These are phyloP conservation scores for Mucor mucedo DNA, from an alignment of 371 early-diverging fungal species.

Conservation along the genomic window DNA sequence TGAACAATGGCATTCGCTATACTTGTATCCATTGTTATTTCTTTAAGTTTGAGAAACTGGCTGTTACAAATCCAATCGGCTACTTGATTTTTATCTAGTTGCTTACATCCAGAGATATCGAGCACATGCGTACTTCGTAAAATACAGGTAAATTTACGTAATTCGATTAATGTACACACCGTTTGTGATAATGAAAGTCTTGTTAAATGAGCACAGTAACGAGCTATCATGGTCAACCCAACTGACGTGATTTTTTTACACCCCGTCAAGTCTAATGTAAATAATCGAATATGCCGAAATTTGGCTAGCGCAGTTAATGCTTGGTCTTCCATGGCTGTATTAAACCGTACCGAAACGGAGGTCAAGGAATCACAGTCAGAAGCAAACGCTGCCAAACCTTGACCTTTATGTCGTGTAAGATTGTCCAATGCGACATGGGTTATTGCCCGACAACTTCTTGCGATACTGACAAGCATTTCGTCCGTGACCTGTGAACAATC, in stretches of 20 bases:
- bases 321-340: conserved; percentile 30
- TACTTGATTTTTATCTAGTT: not conserved
- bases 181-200: conserved; percentile 20
- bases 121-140: not conserved
- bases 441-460: conserved; percentile 29
- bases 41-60: not conserved
- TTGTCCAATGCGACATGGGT: conserved; percentile 26
- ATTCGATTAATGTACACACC: not conserved
- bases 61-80: conserved; percentile 21
- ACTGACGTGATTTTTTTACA: conserved; percentile 29
- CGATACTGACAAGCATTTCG: conserved; percentile 34
- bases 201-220: conserved; percentile 20
- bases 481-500: conserved; percentile 36
- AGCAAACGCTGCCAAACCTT: conserved; percentile 39
- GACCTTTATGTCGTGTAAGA: conserved; percentile 21
- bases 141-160: conserved; percentile 14
- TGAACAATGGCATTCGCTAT: conserved; percentile 1
- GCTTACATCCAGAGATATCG: conserved; percentile 15
- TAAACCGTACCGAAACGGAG: conserved; percentile 28
- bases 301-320: conserved; percentile 39
- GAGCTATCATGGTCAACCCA: conserved; percentile 29
- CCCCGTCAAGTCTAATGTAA: conserved; percentile 37
- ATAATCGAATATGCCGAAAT: conserved; percentile 34
- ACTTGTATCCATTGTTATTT: conserved; percentile 7
- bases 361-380: conserved; percentile 28